These are phyloP conservation scores for Pyricularia sp. DNA, from an alignment of 2,329 filamentous ascomycete species.

Conservation along the genomic window DNA sequence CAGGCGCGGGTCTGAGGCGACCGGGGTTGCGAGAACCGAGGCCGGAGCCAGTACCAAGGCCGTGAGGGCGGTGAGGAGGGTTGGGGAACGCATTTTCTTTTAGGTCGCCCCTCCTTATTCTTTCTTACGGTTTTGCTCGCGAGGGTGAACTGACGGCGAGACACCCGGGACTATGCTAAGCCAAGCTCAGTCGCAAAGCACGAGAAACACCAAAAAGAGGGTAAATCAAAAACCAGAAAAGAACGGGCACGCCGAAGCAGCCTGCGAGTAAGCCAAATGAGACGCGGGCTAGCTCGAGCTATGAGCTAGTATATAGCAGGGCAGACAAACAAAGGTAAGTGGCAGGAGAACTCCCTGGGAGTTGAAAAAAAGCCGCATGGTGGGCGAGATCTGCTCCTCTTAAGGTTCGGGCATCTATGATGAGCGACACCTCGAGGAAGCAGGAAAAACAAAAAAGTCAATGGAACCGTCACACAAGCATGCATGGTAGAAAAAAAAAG, in stretches of 20 bases:
- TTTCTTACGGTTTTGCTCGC: background rate
- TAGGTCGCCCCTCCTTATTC: too few relatives aligned
- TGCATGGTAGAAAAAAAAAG: background rate
- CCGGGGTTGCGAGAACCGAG: background rate
- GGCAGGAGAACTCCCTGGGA: background rate
- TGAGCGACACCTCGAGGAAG: background rate
- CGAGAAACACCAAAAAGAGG: too few relatives aligned
- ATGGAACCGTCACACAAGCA: background rate
- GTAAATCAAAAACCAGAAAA: background rate
- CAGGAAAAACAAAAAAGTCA: background rate
- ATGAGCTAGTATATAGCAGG: background rate
- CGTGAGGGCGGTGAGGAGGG: background rate
- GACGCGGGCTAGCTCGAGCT: background rate
- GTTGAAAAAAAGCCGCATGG: background rate
- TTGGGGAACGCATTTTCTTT: background rate
- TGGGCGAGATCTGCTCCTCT: background rate
- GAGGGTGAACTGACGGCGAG: background rate
- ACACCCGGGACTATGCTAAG: background rate
- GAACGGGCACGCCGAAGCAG: background rate
- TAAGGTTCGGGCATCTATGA: background rate
- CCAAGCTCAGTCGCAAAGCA: background rate
- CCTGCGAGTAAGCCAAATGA: background rate
- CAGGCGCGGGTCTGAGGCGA: constrained; percentile 13
- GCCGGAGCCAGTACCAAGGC: background rate
- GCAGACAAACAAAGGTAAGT: background rate